Evolutionary conservation across 202 grass and related monocot genomes (phyloP), one percentile per base, ranked within the genome.

Genomic region (Zoysia matrella): DNA sequence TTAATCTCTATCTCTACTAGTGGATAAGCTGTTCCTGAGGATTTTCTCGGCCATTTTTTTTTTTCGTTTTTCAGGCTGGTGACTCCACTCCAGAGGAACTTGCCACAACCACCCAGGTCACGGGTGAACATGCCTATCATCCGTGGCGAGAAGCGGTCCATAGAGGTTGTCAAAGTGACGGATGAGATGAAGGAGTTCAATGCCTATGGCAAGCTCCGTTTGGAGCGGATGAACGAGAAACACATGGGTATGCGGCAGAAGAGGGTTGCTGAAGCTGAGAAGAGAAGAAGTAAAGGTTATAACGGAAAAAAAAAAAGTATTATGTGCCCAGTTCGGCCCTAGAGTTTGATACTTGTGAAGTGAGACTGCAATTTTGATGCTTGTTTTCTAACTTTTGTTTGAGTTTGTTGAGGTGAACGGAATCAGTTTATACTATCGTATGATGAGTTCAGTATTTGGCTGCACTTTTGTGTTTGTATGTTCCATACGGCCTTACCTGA

Each of bases 31-130:
- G 6, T 75, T 74, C 36, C 11, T 30, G 3, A 62, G 60, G 36
- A 47, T 41, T 12, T 61, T 44, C 13, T 47, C 4, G 47, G 30
- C 30, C 30, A 36, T 36, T 36, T 36, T 36, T 36, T 36, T 36
- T 36, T 36, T 36, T 36, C 30, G 30, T 60, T 16, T 72, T 47
- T 72, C 62, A 98, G 95, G 95, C 88, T 85, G 95, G 95, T 74
- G 95, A 98, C 83, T 98, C 95, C 47, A 55, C 95, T 52, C 86
- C 90, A 1, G 95, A 93, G 86, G 95, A 94, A 66, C 92, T 98
- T 52, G 88, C 86, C 13, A 94, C 84, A 2, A 88, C 88, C 39
- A 98, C 92, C 44, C 95, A 98, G 87, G 82, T 98, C 90, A 89
- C 42, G 95, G 95, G 81, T 89, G 39, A 94, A 93, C 95, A 90